Evolutionary conservation across 306 rosid species (phyloP).

Genomic region (Vigna mungo): DNA sequence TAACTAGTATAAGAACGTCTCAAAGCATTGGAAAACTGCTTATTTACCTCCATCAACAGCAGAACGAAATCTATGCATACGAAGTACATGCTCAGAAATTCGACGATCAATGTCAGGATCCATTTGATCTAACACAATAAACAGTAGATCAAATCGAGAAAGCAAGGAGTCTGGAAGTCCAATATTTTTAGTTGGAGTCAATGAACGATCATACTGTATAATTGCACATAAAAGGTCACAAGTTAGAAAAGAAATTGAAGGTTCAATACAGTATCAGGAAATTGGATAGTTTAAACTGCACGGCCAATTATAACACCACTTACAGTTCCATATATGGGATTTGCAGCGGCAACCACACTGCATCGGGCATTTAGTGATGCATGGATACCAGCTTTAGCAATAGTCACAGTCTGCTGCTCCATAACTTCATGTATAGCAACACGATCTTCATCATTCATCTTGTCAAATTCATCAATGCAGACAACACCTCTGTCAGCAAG

Average conservation of each 20-base stretch:
- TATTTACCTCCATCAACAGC: slow-evolving; percentile 79
- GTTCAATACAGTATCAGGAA: slow-evolving; percentile 25
- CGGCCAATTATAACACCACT: slow-evolving; percentile 45
- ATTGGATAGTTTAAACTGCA: slow-evolving; percentile 9
- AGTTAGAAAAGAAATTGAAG: slow-evolving; percentile 4
- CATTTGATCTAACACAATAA: slow-evolving; percentile 98
- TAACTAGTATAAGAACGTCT: slow-evolving; percentile 20
- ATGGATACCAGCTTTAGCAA: slow-evolving; percentile 99
- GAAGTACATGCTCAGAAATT: slow-evolving; percentile 93
- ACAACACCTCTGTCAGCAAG: slow-evolving; percentile 99
- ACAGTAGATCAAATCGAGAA: slow-evolving; percentile 94
- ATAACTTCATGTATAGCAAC: slow-evolving; percentile 99
- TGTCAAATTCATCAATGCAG: slow-evolving; percentile 99
- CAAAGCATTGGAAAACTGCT: slow-evolving; percentile 43
- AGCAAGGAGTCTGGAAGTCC: slow-evolving; percentile 98
- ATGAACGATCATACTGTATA: slow-evolving; percentile 91
- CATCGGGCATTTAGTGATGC: slow-evolving; percentile 98
- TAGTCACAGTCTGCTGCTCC: slow-evolving; percentile 99
- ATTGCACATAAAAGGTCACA: slow-evolving; percentile 25
- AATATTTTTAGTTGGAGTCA: slow-evolving; percentile 98
- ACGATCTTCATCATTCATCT: slow-evolving; percentile 97
- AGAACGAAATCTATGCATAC: slow-evolving; percentile 94
- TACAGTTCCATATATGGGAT: slow-evolving; percentile 99
- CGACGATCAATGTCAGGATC: slow-evolving; percentile 96
- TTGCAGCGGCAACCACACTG: slow-evolving; percentile 99